These are phyloP conservation scores for Calonectria honghensis DNA, from an alignment of 2,329 filamentous ascomycete genomes.

Conservation along the genomic window DNA sequence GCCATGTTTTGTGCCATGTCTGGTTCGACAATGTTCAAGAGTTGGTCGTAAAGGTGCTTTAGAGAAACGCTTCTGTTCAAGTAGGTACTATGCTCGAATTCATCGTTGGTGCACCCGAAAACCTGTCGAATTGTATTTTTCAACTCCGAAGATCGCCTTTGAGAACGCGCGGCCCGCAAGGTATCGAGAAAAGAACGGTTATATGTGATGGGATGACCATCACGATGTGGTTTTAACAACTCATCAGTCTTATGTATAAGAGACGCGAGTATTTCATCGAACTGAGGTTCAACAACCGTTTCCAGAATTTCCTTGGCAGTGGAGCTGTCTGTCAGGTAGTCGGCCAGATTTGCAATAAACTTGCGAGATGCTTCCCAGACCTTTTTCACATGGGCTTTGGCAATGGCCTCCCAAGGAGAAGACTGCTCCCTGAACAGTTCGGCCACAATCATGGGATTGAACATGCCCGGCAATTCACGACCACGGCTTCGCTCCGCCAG, in stretches of 20 bases:
- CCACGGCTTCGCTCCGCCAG: constrained; percentile 53
- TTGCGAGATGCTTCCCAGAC: constrained; percentile 43
- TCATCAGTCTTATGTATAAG: constrained; percentile 65
- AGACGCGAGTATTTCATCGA: constrained; percentile 45
- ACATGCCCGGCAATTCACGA: constrained; percentile 76
- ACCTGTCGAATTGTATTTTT: constrained; percentile 35
- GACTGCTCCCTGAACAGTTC: constrained; percentile 78
- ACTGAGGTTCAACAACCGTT: constrained; percentile 42
- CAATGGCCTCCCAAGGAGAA: constrained; percentile 70
- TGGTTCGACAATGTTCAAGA: constrained; percentile 28
- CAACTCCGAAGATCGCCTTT: constrained; percentile 23
- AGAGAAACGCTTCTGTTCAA: not conserved
- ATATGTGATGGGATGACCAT: constrained; percentile 72
- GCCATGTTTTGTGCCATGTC: constrained; percentile 58
- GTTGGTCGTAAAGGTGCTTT: not conserved
- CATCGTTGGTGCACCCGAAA: not conserved
- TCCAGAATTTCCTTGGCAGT: constrained; percentile 42
- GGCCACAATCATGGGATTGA: constrained; percentile 75
- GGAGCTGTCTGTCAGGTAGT: constrained; percentile 43
- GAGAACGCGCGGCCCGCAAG: constrained; percentile 56
- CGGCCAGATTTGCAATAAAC: constrained; percentile 33
- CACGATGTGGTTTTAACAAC: constrained; percentile 65
- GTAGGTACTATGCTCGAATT: not conserved
- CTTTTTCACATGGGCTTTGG: constrained; percentile 48
- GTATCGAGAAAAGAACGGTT: constrained; percentile 67